Percentiles rank a stretch among this genome's conserved stretches.
Conservation (phyloP, 306 rosid species). For the Cicer judaicum region DNA sequence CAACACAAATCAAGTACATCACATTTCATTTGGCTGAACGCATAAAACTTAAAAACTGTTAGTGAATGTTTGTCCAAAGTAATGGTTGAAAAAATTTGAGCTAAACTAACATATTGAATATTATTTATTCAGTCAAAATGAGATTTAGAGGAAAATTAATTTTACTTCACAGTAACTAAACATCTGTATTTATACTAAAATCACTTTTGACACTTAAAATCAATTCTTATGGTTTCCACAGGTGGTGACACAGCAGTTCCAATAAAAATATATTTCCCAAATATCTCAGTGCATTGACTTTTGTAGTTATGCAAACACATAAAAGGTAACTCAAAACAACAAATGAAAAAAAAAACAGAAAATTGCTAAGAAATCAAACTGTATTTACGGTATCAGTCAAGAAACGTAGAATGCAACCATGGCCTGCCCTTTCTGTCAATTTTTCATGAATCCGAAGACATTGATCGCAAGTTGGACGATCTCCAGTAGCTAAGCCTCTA, state of each 20-base stretch:
- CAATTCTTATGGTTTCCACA: not conserved
- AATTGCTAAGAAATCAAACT: conserved; percentile 55
- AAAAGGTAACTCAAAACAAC: conserved; percentile 27
- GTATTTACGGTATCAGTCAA: conserved; percentile 87
- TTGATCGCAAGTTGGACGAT: conserved; percentile 94
- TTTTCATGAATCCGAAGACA: conserved; percentile 93
- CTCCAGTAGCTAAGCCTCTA: conserved; percentile 94
- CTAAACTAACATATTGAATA: too few relatives aligned
- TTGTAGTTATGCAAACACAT: conserved; percentile 31
- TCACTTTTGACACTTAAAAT: not conserved
- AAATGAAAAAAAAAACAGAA: not conserved
- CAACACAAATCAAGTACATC: too few relatives aligned
- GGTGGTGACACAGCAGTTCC: not conserved
- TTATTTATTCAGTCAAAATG: too few relatives aligned
- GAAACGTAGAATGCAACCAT: conserved; percentile 90
- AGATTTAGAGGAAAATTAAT: too few relatives aligned
- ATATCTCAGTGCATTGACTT: conserved; percentile 30
- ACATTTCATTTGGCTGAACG: too few relatives aligned
- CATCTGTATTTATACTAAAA: too few relatives aligned
- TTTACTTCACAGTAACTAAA: too few relatives aligned
- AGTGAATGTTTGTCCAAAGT: too few relatives aligned
- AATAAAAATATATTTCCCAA: conserved; percentile 2
- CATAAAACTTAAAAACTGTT: too few relatives aligned
- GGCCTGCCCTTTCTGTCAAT: conserved; percentile 87
- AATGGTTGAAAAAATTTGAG: too few relatives aligned